A percentile compares a stretch with the other conserved stretches of the same genome.
phyloP scores from a whole-genome alignment of 352 stramenopile species.

The Phytophthora europaea region DNA sequence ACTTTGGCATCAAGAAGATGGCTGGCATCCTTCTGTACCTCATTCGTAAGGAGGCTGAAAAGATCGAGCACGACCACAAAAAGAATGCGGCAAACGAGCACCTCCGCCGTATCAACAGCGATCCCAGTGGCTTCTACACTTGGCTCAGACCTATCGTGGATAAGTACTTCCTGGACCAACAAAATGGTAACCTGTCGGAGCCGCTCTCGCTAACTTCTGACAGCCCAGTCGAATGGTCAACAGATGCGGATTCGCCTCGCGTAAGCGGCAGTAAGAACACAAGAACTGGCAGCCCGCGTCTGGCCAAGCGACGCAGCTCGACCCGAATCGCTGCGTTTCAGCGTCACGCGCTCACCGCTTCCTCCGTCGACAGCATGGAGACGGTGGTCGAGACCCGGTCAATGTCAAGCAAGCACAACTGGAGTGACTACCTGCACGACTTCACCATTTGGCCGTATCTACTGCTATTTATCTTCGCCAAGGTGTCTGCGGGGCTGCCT shows the following conservation, averaged over 20 bases:
- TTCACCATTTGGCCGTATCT: conserved; percentile 83
- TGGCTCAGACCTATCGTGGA: conserved; percentile 77
- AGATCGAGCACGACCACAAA: conserved; percentile 72
- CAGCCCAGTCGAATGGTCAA: conserved; percentile 13
- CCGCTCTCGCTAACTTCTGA: conserved; percentile 33
- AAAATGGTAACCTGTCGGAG: conserved; percentile 43
- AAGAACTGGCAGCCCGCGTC: conserved; percentile 32
- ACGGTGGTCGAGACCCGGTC: conserved; percentile 7
- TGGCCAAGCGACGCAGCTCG: conserved; percentile 31
- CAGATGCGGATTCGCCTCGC: conserved; percentile 9
- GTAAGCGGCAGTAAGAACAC: conserved; percentile 17
- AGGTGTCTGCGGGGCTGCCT: conserved; percentile 44
- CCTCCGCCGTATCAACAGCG: conserved; percentile 63
- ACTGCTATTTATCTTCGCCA: conserved; percentile 64
- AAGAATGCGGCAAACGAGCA: conserved; percentile 58
- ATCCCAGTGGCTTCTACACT: conserved; percentile 82
- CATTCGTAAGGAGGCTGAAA: conserved; percentile 82
- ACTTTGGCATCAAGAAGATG: conserved; percentile 89
- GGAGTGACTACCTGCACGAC: conserved; percentile 75
- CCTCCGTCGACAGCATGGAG: conserved; percentile 4
- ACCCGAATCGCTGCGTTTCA: conserved; percentile 50
- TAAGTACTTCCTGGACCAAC: conserved; percentile 70
- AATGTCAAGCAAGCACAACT: conserved; percentile 21
- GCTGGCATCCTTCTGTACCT: conserved; percentile 82
- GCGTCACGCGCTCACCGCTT: conserved; percentile 19